phyloP scores from a whole-genome alignment of 257 asterid genomes.

The Cruciata laevipes region DNA sequence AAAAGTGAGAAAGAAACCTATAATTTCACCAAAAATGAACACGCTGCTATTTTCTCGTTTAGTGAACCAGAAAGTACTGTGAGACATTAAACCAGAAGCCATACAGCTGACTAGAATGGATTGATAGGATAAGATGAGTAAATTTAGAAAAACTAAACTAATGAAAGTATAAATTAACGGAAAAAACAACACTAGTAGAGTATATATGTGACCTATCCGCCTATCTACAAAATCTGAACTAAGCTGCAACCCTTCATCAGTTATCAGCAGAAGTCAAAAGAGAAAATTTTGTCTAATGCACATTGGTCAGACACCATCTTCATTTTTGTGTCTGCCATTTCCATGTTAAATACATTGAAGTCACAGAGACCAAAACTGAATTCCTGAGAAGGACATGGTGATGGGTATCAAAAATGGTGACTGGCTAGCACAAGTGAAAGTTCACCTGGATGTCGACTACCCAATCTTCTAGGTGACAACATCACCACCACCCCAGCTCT shows the following conservation, averaged over 20 bases:
- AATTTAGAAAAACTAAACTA: background rate
- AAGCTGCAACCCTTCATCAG: background rate
- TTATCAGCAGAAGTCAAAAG: background rate
- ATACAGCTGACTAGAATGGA: background rate
- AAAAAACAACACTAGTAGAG: background rate
- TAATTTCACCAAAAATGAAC: no score
- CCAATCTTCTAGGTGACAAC: slow-evolving; percentile 19
- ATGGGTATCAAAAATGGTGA: slow-evolving; percentile 24
- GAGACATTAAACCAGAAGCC: background rate
- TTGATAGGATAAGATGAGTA: background rate
- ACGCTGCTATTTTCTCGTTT: background rate
- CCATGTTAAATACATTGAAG: slow-evolving; percentile 24
- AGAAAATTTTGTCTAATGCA: slow-evolving; percentile 12
- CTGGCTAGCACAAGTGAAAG: slow-evolving; percentile 21
- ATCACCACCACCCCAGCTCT: slow-evolving; percentile 17
- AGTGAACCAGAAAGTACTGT: background rate
- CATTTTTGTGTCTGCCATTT: slow-evolving; percentile 6
- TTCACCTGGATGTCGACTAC: slow-evolving; percentile 13
- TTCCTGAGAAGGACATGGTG: slow-evolving; percentile 11
- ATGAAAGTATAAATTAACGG: background rate
- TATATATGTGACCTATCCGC: slow-evolving; percentile 11
- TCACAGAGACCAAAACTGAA: slow-evolving; percentile 37
- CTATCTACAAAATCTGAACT: slow-evolving; percentile 15
- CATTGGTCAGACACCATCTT: slow-evolving; percentile 13
- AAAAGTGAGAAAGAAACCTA: no score